These are phyloP conservation scores for Microdochium nivale DNA, from an alignment of 2,329 filamentous ascomycete genomes.

Conservation along the genomic window DNA sequence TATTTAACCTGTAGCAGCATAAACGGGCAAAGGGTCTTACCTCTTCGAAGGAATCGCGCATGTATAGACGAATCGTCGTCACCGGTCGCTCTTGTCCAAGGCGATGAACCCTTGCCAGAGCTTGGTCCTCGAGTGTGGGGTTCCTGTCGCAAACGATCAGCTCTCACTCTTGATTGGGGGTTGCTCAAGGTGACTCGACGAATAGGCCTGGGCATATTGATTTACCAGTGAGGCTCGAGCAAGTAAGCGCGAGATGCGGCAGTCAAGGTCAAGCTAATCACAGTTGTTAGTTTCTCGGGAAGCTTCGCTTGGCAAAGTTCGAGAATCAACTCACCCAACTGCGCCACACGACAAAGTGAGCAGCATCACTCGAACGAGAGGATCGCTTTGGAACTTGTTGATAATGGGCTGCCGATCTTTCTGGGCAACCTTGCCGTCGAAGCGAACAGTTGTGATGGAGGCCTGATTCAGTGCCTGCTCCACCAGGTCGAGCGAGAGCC, in stretches of 20 bases:
- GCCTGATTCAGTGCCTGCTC: slow-evolving; percentile 26
- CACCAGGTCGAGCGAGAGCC: slow-evolving; percentile 36
- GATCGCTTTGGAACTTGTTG: slow-evolving; percentile 27
- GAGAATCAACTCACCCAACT: slow-evolving; percentile 30
- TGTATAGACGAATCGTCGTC: slow-evolving; percentile 72
- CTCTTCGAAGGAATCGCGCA: slow-evolving; percentile 76
- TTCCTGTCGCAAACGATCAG: slow-evolving; percentile 34
- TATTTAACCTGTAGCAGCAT: too few species aligned
- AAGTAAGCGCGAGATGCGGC: slow-evolving; percentile 36
- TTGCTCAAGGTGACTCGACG: background rate
- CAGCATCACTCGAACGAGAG: slow-evolving; percentile 30
- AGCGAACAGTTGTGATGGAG: slow-evolving; percentile 26
- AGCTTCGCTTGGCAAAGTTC: too few species aligned
- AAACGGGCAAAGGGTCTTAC: too few species aligned
- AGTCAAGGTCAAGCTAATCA: slow-evolving; percentile 33
- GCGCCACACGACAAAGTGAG: slow-evolving; percentile 42
- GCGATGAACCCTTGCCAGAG: slow-evolving; percentile 79
- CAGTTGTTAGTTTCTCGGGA: too few species aligned
- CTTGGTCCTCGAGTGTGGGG: slow-evolving; percentile 86
- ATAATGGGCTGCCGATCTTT: slow-evolving; percentile 30
- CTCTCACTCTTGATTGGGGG: slow-evolving; percentile 15
- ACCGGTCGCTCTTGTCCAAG: slow-evolving; percentile 74
- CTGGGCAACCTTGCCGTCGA: slow-evolving; percentile 37
- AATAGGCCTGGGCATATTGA: slow-evolving; percentile 20
- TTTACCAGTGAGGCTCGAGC: slow-evolving; percentile 40